Evolutionary conservation across 768 basidiomycete species (phyloP).

Genomic region (Trametes maxima): DNA sequence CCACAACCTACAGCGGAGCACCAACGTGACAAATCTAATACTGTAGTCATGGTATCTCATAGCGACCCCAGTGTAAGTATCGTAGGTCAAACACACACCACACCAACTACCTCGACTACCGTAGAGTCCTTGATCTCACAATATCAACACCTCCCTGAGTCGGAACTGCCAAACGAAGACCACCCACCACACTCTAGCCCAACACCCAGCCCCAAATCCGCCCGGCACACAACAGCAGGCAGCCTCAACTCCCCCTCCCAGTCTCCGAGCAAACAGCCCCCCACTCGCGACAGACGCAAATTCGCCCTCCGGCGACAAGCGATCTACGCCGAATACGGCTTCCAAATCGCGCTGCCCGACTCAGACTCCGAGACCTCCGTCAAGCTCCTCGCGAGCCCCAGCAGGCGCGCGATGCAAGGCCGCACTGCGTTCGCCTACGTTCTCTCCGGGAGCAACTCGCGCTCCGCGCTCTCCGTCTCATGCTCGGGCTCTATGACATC

Average conservation of each 20-base stretch:
- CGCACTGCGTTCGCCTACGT: conserved; percentile 8
- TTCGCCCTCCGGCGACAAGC: conserved; percentile 20
- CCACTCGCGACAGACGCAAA: conserved; percentile 6
- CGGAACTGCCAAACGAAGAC: too few species aligned
- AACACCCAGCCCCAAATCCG: background rate
- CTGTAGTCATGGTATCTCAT: background rate
- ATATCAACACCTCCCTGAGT: background rate
- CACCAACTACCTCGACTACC: background rate
- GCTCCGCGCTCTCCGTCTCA: background rate
- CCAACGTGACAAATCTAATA: too few species aligned
- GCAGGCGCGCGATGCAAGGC: background rate
- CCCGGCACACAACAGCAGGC: background rate
- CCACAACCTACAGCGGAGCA: too few species aligned
- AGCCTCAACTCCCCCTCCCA: background rate
- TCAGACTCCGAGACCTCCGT: conserved; percentile 16
- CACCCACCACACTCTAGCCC: background rate
- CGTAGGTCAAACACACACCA: background rate
- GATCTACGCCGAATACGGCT: conserved; percentile 18
- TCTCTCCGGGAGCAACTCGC: background rate
- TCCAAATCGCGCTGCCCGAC: conserved; percentile 19
- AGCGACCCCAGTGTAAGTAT: background rate
- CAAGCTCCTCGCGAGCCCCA: conserved; percentile 7
- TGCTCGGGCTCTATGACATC: background rate
- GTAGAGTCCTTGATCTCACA: conserved; percentile 5
- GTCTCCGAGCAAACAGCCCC: background rate